Evolutionary conservation across 1,139 yeast species (phyloP).

Genomic region (Lodderomyces theae): DNA sequence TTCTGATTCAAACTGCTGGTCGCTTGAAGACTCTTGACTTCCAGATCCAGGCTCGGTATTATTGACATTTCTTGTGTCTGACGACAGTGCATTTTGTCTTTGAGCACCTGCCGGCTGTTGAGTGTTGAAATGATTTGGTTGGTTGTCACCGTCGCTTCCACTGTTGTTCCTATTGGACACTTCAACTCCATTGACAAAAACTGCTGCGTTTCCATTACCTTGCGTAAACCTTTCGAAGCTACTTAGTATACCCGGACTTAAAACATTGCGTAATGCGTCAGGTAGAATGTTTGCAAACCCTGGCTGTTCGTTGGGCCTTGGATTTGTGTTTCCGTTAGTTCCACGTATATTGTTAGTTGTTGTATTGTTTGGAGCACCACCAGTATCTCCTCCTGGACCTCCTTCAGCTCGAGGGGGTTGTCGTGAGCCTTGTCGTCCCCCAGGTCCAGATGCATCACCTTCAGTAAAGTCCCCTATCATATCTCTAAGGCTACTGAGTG

Average conservation of each 20-base stretch:
- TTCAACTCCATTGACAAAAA: constrained; percentile 12
- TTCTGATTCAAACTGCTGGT: not conserved
- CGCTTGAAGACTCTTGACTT: not conserved
- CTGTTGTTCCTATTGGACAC: not conserved
- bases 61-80: not conserved
- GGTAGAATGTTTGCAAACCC: constrained; percentile 2
- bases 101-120: not conserved
- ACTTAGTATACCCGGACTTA: constrained; percentile 6
- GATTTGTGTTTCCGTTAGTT: not conserved
- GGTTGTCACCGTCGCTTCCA: not conserved
- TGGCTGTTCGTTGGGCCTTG: not conserved
- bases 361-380: not conserved
- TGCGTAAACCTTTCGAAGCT: constrained; percentile 8
- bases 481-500: not conserved
- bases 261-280: constrained; percentile 6
- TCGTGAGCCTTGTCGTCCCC: not conserved
- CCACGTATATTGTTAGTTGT: no score
- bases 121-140: not conserved
- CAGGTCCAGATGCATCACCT: not conserved
- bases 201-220: constrained; percentile 6
- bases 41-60: not conserved
- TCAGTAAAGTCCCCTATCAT: not conserved
- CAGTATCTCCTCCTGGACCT: not conserved
- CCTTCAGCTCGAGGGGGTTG: not conserved
- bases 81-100: not conserved